phyloP scores from a whole-genome alignment of 116 monocot genomes.

The Trichopus zeylanicus region DNA sequence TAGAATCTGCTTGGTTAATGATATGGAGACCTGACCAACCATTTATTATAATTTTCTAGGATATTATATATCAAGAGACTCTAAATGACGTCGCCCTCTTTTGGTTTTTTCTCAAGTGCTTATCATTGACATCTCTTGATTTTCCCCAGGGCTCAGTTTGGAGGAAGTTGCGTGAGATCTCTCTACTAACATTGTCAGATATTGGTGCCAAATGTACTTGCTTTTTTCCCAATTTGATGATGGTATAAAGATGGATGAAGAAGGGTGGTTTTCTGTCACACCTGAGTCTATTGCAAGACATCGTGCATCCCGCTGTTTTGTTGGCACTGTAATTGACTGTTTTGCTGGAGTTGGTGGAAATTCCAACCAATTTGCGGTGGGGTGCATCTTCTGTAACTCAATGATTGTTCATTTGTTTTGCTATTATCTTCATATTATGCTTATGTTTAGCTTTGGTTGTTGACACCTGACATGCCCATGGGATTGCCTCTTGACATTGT shows the following conservation, averaged over 20 bases:
- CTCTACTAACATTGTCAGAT: constrained; percentile 43
- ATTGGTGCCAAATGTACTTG: constrained; percentile 82
- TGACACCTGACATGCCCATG: too few relatives aligned
- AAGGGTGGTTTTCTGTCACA: constrained; percentile 99
- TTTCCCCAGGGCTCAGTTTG: constrained; percentile 27
- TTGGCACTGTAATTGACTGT: constrained; percentile 65
- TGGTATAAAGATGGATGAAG: constrained; percentile 96
- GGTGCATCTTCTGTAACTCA: constrained; percentile 20
- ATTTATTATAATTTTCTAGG: too few relatives aligned
- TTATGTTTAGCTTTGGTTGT: too few relatives aligned
- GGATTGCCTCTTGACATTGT: too few relatives aligned
- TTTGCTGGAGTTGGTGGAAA: constrained; percentile 95
- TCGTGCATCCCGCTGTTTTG: constrained; percentile 68
- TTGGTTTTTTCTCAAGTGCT: not conserved
- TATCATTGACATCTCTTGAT: not conserved
- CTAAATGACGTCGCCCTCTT: not conserved
- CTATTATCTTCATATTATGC: not conserved
- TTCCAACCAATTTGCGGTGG: constrained; percentile 93
- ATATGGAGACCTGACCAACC: too few relatives aligned
- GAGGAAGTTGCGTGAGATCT: constrained; percentile 16
- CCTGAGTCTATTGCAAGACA: constrained; percentile 87
- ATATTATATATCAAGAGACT: too few relatives aligned
- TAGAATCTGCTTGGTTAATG: too few relatives aligned
- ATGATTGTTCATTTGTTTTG: not conserved
- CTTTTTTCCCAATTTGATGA: constrained; percentile 80